phyloP scores from a whole-genome alignment of 768 basidiomycete genomes.

The Ramaria sp. region DNA sequence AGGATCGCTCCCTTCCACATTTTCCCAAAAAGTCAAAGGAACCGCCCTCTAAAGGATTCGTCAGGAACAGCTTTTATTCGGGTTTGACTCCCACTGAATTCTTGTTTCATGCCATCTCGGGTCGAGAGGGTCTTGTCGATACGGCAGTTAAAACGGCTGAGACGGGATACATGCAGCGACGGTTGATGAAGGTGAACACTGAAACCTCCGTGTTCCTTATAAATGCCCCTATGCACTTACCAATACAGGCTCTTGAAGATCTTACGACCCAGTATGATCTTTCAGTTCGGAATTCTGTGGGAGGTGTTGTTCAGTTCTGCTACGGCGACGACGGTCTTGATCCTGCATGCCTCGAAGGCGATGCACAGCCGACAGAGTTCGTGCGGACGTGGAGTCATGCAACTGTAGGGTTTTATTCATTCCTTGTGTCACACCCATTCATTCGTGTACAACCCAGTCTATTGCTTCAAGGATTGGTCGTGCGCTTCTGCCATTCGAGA shows the following conservation, averaged over 20 bases:
- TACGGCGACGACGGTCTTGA: conserved; percentile 98
- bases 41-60: conserved; percentile 96
- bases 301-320: conserved; percentile 92
- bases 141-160: conserved; percentile 99
- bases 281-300: conserved; percentile 88
- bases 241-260: conserved; percentile 73
- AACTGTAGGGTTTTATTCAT: conserved; percentile 32
- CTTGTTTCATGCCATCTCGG: conserved; percentile 97
- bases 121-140: conserved; percentile 96
- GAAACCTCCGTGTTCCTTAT: background rate
- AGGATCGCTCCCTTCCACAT: conserved; percentile 97
- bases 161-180: conserved; percentile 98
- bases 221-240: background rate
- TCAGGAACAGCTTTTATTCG: conserved; percentile 92
- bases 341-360: conserved; percentile 92
- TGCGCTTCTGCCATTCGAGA: conserved; percentile 78
- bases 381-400: conserved; percentile 82
- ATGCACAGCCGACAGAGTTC: conserved; percentile 88
- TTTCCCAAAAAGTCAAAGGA: conserved; percentile 95
- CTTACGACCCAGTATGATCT: conserved; percentile 93
- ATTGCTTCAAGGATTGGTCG: conserved; percentile 47
- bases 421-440: too few relatives aligned
- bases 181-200: conserved; percentile 72
- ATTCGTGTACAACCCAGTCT: conserved; percentile 34
- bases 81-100: conserved; percentile 93